These are phyloP conservation scores for Nicotiana tomentosiformis DNA, from an alignment of 257 asterid species.

Conservation along the genomic window DNA sequence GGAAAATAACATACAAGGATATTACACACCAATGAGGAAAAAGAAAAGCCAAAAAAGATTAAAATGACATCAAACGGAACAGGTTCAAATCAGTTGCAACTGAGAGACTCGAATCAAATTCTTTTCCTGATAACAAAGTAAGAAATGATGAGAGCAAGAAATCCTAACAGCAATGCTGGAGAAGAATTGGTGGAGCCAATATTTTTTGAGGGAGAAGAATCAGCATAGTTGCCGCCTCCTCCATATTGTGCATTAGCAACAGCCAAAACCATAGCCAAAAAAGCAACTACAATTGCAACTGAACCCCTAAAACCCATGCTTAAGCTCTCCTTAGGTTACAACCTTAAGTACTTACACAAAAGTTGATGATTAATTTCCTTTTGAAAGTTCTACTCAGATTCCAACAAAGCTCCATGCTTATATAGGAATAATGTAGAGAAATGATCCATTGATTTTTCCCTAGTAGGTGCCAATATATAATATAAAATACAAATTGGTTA, in stretches of 20 bases:
- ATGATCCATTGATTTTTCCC: not conserved
- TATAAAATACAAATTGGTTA: not conserved
- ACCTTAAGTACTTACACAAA: not conserved
- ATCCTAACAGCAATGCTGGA: not conserved
- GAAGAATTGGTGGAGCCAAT: not conserved
- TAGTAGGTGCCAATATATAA: not conserved
- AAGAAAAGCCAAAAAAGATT: too few species aligned
- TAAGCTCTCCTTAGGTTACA: not conserved
- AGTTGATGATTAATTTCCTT: not conserved
- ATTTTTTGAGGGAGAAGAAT: not conserved
- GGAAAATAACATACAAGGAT: too few species aligned
- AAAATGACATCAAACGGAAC: too few species aligned
- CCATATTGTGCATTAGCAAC: not conserved
- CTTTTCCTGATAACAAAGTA: not conserved
- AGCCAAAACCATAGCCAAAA: not conserved
- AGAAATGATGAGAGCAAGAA: not conserved
- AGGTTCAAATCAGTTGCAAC: too few species aligned
- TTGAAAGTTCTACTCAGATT: too few species aligned
- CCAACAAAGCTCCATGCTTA: not conserved
- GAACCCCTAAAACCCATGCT: not conserved
- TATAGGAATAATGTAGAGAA: not conserved
- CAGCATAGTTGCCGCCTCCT: not conserved
- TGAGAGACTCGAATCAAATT: too few species aligned
- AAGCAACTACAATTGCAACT: not conserved
- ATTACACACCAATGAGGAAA: too few species aligned